These are phyloP conservation scores for Tylopilus sp. DNA, from an alignment of 1,284 basidiomycete species.

Conservation along the genomic window DNA sequence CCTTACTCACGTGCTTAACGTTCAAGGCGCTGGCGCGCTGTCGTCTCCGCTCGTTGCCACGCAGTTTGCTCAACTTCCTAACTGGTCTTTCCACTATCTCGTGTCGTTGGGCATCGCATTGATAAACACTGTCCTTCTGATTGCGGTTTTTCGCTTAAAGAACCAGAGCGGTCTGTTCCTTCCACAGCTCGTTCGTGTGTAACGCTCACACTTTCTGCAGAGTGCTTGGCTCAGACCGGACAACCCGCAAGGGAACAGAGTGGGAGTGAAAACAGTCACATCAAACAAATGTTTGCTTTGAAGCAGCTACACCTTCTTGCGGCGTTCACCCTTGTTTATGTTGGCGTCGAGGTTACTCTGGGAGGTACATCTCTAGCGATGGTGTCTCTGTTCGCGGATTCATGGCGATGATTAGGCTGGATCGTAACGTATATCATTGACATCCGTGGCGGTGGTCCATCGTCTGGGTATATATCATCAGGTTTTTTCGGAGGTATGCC, in stretches of 20 bases:
- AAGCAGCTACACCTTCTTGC: constrained; percentile 50
- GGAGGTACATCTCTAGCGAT: constrained; percentile 35
- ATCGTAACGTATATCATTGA: constrained; percentile 50
- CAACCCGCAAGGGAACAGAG: constrained; percentile 25
- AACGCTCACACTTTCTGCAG: constrained; percentile 17
- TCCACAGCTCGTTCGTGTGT: neutral
- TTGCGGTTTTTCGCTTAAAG: constrained; percentile 50
- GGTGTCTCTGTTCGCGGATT: neutral
- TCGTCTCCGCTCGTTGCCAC: constrained; percentile 59
- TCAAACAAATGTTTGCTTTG: constrained; percentile 46
- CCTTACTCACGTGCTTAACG: neutral
- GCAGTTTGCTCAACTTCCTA: constrained; percentile 48
- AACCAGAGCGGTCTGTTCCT: constrained; percentile 46
- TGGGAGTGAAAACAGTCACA: constrained; percentile 37
- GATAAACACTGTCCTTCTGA: constrained; percentile 41
- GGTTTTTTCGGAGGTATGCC: constrained; percentile 47
- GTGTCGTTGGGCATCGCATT: constrained; percentile 53
- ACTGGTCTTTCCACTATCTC: constrained; percentile 65
- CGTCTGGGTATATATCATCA: constrained; percentile 47
- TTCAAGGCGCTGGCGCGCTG: constrained; percentile 54
- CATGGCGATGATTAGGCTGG: constrained; percentile 38
- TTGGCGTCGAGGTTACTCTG: constrained; percentile 55
- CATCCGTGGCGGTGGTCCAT: constrained; percentile 43
- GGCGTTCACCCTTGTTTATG: constrained; percentile 50
- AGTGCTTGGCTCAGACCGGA: constrained; percentile 34